Evolutionary conservation across 2,329 filamentous ascomycete genomes (phyloP).

Genomic region (Penicillium paneum): DNA sequence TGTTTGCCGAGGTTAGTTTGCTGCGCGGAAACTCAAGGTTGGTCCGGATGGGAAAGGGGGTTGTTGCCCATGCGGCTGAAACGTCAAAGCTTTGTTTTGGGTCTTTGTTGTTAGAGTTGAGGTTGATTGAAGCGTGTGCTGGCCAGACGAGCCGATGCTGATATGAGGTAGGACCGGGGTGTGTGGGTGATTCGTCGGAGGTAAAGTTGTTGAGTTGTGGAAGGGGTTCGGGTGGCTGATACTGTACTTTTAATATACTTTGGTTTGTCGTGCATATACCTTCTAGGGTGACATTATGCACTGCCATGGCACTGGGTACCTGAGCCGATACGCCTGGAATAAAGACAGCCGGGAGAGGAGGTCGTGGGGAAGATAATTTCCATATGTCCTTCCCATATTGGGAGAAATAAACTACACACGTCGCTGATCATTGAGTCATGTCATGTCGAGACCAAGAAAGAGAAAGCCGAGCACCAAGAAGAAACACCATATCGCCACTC

Average conservation of each 20-base stretch:
- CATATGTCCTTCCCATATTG: conserved; percentile 9
- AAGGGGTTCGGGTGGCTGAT: not conserved
- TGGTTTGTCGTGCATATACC: not conserved
- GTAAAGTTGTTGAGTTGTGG: not conserved
- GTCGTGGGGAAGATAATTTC: not conserved
- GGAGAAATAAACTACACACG: conserved; percentile 22
- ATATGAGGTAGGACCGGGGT: not conserved
- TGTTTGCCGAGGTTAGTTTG: conserved; percentile 1
- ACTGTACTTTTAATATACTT: not conserved
- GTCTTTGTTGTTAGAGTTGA: not conserved
- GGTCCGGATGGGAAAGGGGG: conserved; percentile 3
- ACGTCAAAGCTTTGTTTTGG: conserved; percentile 1
- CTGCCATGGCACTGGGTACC: not conserved
- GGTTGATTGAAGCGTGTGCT: not conserved
- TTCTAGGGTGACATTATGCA: not conserved
- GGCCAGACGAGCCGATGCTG: not conserved
- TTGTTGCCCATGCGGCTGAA: conserved; percentile 4
- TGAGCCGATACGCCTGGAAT: not conserved
- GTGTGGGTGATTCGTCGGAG: not conserved
- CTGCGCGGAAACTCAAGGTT: conserved; percentile 1
- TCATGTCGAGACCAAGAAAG: conserved; percentile 15
- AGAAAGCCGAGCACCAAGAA: not conserved
- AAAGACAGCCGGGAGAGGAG: not conserved
- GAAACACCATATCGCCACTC: conserved; percentile 5
- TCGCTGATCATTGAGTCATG: conserved; percentile 28